Base-by-base conservation (phyloP, 2,329 filamentous ascomycete genomes). In the Sordariomycetes sp. region DNA sequence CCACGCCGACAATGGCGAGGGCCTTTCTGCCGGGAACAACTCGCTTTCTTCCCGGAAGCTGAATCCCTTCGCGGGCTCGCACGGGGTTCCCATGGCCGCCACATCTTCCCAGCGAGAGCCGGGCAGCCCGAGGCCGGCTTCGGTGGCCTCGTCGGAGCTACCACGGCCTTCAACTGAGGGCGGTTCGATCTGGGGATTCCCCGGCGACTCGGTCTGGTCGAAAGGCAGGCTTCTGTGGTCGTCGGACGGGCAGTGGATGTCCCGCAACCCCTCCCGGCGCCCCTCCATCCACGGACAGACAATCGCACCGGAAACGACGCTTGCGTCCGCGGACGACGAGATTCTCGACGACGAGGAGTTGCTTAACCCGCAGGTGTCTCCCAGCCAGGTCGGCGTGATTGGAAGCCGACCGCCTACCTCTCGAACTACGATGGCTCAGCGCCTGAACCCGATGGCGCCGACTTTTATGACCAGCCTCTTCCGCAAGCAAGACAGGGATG, bases 391-490 rank as follows among this genome's bases (percentile, higher is more conserved):
- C 2, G 82, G 83, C 24, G 79, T 86, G 1, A 96, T 97, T 62
- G 92, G 92, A 25, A 95, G 89, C 53, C 84, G 85, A 2, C 89
- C 87, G 2, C 72, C 73, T 4, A 62, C 67, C 7, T 63, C 71
- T 45, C 74, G 68, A 17, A 76, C 53, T 74, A 76, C 28, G 28
- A 32, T 65, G 73, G 85, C 66, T 69, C 84, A 68, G 72, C 84
- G 70, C 64, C 77, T 97, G 32, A 97, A 99, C 64, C 94, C 94
- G 8, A 82, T 89, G 7, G 94, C 92, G 0, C 91, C 91, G 10
- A 89, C 87, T 1, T 97, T 97, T 67, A 92, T 87, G 70, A 85
- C 79, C 10, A 79, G 84, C 42, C 81, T 94, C 59, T 81, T 84
- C 63, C 75, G 77, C 17, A 70, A 63, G 60, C 70, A 60, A 59